Percentiles rank a stretch among this genome's conserved stretches.
These are phyloP conservation scores for Rhizopogon rudus DNA, from an alignment of 768 basidiomycete species.

Conservation along the genomic window DNA sequence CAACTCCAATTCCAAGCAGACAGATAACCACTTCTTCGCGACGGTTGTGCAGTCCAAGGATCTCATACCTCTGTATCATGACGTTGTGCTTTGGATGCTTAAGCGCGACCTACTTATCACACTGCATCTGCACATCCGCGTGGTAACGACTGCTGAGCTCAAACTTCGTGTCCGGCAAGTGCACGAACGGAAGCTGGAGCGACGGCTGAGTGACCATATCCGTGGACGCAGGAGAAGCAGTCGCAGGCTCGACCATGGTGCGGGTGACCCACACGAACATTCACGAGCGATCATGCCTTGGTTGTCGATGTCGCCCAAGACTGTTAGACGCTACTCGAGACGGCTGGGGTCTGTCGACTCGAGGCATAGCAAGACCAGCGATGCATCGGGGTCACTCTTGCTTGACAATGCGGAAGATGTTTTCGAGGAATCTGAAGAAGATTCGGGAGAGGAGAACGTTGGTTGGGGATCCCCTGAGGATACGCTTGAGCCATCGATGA, in stretches of 20 bases:
- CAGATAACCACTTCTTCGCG: constrained; percentile 73
- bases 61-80: constrained; percentile 63
- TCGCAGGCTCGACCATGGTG: constrained; percentile 15
- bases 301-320: constrained; percentile 53
- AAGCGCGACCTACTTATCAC: constrained; percentile 82
- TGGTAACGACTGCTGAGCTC: constrained; percentile 72
- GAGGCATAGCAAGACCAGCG: constrained; percentile 33
- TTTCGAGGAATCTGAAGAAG: constrained; percentile 32
- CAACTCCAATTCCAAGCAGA: constrained; percentile 55
- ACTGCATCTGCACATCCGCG: constrained; percentile 78
- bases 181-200: constrained; percentile 34
- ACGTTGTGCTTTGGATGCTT: constrained; percentile 89
- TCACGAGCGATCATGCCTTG: constrained; percentile 31
- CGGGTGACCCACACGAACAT: background rate
- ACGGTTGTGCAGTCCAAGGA: constrained; percentile 70
- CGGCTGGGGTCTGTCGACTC: constrained; percentile 46
- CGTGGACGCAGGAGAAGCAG: constrained; percentile 18
- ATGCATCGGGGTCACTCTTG: constrained; percentile 24
- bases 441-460: constrained; percentile 40
- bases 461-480: constrained; percentile 49
- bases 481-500: constrained; percentile 55
- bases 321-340: constrained; percentile 41
- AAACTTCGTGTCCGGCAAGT: constrained; percentile 62
- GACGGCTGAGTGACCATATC: constrained; percentile 7
- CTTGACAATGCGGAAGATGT: constrained; percentile 30